Percentiles rank a stretch among this genome's conserved stretches.
Evolutionary conservation across 202 grass and related monocot genomes (phyloP).

Genomic region (Hordeum pubiflorum): DNA sequence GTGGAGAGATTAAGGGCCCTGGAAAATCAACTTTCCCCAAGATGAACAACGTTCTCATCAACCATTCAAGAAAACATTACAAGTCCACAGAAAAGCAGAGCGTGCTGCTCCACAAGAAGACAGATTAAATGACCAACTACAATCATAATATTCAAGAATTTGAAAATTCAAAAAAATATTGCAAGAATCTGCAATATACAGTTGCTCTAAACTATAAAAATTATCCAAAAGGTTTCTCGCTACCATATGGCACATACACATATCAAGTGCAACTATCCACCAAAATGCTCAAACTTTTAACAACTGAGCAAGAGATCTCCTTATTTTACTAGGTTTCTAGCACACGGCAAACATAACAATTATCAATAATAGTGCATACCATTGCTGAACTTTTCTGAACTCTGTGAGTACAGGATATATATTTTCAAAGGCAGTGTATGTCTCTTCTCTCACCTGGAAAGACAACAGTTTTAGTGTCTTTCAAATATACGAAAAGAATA

Average conservation of each 20-base stretch:
- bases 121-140: background rate
- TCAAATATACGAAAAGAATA: background rate
- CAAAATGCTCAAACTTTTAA: slow-evolving; percentile 3
- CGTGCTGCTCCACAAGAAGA: background rate
- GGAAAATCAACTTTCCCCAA: background rate
- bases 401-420: slow-evolving; percentile 94
- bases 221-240: background rate
- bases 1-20: background rate
- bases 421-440: slow-evolving; percentile 92
- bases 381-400: slow-evolving; percentile 94
- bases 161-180: background rate
- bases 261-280: background rate
- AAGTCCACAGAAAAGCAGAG: background rate
- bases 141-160: background rate
- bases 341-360: background rate
- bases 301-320: background rate
- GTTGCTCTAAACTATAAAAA: background rate
- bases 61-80: background rate
- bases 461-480: background rate
- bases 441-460: slow-evolving; percentile 94
- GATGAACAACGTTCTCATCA: background rate
- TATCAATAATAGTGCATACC: slow-evolving; percentile 36
- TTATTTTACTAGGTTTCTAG: background rate
- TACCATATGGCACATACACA: background rate
- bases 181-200: background rate